These are phyloP conservation scores for Ogataea wickerhamii DNA, from an alignment of 805 yeast genomes.

Conservation along the genomic window DNA sequence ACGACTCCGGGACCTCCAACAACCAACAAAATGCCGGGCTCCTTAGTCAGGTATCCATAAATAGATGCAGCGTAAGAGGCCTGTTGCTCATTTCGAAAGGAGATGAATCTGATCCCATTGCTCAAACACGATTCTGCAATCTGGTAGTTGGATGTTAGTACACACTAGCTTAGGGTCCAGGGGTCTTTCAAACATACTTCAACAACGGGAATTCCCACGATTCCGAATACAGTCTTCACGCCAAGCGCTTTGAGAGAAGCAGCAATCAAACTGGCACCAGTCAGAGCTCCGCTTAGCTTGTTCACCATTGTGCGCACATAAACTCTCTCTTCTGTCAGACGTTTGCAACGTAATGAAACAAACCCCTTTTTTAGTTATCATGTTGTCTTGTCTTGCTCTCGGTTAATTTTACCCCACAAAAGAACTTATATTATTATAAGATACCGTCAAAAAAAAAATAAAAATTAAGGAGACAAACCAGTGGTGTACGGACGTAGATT, in stretches of 20 bases:
- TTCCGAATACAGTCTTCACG: conserved; percentile 58
- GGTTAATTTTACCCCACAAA: no score
- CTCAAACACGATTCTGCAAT: conserved; percentile 57
- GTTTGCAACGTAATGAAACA: no score
- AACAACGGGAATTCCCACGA: conserved; percentile 74
- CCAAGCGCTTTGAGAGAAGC: conserved; percentile 44
- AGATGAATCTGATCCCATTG: conserved; percentile 51
- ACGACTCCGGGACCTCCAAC: conserved; percentile 78
- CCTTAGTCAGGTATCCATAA: conserved; percentile 61
- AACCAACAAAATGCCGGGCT: conserved; percentile 63
- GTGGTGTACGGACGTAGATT: no score
- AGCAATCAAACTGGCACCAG: conserved; percentile 51
- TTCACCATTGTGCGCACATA: no score
- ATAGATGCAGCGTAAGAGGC: conserved; percentile 75
- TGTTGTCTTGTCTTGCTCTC: no score
- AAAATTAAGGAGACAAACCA: no score
- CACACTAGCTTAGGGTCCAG: no score
- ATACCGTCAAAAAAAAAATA: no score
- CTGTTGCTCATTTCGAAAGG: conserved; percentile 69
- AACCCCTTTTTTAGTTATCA: no score
- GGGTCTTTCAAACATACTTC: conserved; percentile 40
- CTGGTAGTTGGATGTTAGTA: conserved; percentile 9
- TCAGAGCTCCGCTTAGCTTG: no score
- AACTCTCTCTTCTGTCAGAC: no score
- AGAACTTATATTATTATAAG: no score